phyloP scores from a whole-genome alignment of 78 protist genomes.

The Dictyostelium brefeldianum region DNA sequence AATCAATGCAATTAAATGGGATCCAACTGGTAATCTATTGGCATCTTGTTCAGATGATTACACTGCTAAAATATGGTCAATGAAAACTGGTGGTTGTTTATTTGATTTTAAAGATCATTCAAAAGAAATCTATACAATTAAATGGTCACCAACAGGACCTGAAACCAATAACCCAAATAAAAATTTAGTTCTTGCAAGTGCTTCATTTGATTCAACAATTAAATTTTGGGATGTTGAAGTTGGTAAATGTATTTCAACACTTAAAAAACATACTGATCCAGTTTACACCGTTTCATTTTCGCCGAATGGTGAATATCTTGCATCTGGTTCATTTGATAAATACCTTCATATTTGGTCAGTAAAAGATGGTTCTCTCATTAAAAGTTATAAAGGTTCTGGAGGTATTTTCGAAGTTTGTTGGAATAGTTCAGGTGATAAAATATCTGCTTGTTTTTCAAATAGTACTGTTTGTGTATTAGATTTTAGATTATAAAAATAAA shows the following conservation, averaged over 20 bases:
- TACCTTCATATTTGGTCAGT: slow-evolving; percentile 88
- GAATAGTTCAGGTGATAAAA: slow-evolving; percentile 84
- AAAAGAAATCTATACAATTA: slow-evolving; percentile 92
- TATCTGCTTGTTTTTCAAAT: slow-evolving; percentile 80
- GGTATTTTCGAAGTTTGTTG: slow-evolving; percentile 95
- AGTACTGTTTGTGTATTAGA: slow-evolving; percentile 81
- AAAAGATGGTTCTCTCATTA: slow-evolving; percentile 85
- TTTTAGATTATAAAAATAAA: slow-evolving; percentile 14
- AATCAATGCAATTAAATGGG: slow-evolving; percentile 96
- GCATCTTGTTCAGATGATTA: slow-evolving; percentile 97
- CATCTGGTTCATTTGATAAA: slow-evolving; percentile 91
- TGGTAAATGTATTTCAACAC: slow-evolving; percentile 77
- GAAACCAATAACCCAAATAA: slow-evolving; percentile 73
- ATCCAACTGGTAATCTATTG: slow-evolving; percentile 91
- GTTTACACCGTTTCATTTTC: slow-evolving; percentile 92
- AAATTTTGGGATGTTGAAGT: slow-evolving; percentile 87
- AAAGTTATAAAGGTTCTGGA: slow-evolving; percentile 79
- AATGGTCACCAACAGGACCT: slow-evolving; percentile 88
- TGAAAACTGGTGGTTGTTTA: slow-evolving; percentile 53
- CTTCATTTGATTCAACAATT: slow-evolving; percentile 89
- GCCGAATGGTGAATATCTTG: slow-evolving; percentile 91
- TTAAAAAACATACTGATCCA: slow-evolving; percentile 82
- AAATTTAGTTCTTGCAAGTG: slow-evolving; percentile 82
- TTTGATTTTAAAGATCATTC: slow-evolving; percentile 81
- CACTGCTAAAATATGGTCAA: slow-evolving; percentile 92